Conservation (phyloP, 805 yeast species). For the Schwanniomyces yamadae region DNA sequence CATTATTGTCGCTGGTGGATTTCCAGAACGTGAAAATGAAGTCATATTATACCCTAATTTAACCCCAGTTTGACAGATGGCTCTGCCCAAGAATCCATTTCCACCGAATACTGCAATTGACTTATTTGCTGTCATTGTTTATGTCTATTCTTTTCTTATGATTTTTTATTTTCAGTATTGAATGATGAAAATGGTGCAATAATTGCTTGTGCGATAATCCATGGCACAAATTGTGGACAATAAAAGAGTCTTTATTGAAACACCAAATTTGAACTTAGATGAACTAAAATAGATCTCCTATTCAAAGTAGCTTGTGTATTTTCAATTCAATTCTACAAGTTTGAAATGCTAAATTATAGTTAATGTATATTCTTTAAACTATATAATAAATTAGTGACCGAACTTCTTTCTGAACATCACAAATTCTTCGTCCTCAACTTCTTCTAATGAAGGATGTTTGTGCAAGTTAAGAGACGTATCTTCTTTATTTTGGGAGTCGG, state of each 20-base stretch:
- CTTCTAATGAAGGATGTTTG: slow-evolving; percentile 30
- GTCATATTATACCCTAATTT: slow-evolving; percentile 63
- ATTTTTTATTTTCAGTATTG: too few relatives aligned
- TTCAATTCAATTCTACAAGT: too few relatives aligned
- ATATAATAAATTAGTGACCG: slow-evolving; percentile 14
- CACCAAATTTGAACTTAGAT: too few relatives aligned
- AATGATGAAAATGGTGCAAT: too few relatives aligned
- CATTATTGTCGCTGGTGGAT: slow-evolving; percentile 25
- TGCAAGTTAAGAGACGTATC: slow-evolving; percentile 16
- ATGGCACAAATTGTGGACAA: too few relatives aligned
- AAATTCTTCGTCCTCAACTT: slow-evolving; percentile 37
- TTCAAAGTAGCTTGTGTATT: too few relatives aligned
- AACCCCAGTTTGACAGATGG: slow-evolving; percentile 68
- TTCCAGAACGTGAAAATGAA: slow-evolving; percentile 67
- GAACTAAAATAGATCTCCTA: too few relatives aligned
- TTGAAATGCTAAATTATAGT: too few relatives aligned
- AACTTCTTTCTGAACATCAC: slow-evolving; percentile 40
- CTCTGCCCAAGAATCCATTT: slow-evolving; percentile 72
- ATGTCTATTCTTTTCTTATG: too few relatives aligned
- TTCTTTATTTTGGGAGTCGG: slow-evolving; percentile 2
- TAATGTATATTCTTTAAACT: too few relatives aligned
- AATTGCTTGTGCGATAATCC: too few relatives aligned
- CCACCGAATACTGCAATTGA: slow-evolving; percentile 79
- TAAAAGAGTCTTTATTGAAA: too few relatives aligned
- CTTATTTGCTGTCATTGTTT: slow-evolving; percentile 11